Percentiles rank a stretch among this genome's conserved stretches.
These are phyloP conservation scores for Leptodontidium sp. DNA, from an alignment of 2,329 filamentous ascomycete species.

Conservation along the genomic window DNA sequence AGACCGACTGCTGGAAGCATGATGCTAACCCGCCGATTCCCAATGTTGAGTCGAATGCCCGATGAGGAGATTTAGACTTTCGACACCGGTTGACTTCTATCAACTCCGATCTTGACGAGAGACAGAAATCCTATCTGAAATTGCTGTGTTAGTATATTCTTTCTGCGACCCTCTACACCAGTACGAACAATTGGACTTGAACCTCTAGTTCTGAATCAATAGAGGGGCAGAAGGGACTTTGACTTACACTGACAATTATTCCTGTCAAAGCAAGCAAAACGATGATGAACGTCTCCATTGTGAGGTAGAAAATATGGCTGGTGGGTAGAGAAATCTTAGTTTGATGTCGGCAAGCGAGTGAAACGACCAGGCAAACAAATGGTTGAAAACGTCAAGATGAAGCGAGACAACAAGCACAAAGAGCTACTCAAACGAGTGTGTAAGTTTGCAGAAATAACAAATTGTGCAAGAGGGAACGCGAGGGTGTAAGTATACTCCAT, in stretches of 20 bases:
- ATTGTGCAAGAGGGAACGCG: background rate
- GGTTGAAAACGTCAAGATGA: background rate
- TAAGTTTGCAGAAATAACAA: background rate
- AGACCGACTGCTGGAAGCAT: background rate
- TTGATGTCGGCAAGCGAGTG: background rate
- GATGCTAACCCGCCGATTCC: background rate
- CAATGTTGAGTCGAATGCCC: too few relatives aligned
- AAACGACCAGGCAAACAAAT: background rate
- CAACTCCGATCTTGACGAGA: conserved; percentile 10
- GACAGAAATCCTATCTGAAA: conserved; percentile 10
- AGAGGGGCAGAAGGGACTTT: too few relatives aligned
- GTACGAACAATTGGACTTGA: background rate
- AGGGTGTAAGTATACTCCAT: background rate
- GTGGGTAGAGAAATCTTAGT: background rate
- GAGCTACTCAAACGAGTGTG: background rate
- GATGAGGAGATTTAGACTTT: background rate
- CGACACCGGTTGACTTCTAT: background rate
- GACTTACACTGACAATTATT: conserved; percentile 19
- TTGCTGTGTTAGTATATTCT: background rate
- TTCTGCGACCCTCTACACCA: background rate
- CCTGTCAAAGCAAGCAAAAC: conserved; percentile 5
- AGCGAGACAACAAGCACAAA: background rate
- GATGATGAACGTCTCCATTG: conserved; percentile 20
- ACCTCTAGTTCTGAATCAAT: too few relatives aligned
- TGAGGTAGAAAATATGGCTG: background rate